Conservation (phyloP, 2,329 filamentous ascomycete genomes). For the Graphium sp. region DNA sequence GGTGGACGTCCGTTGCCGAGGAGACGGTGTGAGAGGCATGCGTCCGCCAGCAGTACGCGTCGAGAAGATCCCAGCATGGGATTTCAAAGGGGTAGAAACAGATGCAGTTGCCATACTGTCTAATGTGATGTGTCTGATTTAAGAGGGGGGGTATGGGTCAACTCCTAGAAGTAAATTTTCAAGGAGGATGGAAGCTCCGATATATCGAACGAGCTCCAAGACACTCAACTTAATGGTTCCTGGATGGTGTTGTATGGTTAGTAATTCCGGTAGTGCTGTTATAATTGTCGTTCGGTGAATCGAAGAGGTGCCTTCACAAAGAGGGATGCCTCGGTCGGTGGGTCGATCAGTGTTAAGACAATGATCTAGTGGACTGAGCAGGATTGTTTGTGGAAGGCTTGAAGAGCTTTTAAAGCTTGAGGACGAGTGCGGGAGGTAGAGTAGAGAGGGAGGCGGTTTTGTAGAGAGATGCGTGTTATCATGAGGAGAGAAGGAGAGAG, state of each 20-base stretch:
- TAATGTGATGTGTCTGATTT: constrained; percentile 10
- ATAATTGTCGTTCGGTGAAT: constrained; percentile 32
- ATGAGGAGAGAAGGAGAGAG: constrained; percentile 8
- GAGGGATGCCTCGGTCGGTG: constrained; percentile 23
- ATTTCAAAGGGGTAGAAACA: constrained; percentile 87
- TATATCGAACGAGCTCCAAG: constrained; percentile 35
- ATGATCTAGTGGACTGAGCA: constrained; percentile 30
- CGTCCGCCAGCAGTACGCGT: constrained; percentile 86
- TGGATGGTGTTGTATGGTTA: constrained; percentile 24
- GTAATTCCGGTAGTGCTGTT: constrained; percentile 24
- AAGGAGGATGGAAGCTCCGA: constrained; percentile 18
- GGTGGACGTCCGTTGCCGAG: constrained; percentile 45
- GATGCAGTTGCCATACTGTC: constrained; percentile 61
- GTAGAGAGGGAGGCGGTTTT: constrained; percentile 6
- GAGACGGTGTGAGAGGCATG: constrained; percentile 87
- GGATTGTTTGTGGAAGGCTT: constrained; percentile 15
- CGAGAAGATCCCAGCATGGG: constrained; percentile 83
- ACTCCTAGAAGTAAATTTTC: constrained; percentile 19
- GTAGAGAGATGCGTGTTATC: constrained; percentile 5
- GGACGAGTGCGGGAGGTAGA: constrained; percentile 4
- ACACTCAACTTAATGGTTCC: constrained; percentile 43
- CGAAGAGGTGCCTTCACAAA: constrained; percentile 23
- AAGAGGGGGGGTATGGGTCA: constrained; percentile 15
- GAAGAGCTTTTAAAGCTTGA: constrained; percentile 7
- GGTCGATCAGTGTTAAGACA: constrained; percentile 31